These are phyloP conservation scores for Priceomyces carsonii DNA, from an alignment of 805 yeast genomes.

Conservation along the genomic window DNA sequence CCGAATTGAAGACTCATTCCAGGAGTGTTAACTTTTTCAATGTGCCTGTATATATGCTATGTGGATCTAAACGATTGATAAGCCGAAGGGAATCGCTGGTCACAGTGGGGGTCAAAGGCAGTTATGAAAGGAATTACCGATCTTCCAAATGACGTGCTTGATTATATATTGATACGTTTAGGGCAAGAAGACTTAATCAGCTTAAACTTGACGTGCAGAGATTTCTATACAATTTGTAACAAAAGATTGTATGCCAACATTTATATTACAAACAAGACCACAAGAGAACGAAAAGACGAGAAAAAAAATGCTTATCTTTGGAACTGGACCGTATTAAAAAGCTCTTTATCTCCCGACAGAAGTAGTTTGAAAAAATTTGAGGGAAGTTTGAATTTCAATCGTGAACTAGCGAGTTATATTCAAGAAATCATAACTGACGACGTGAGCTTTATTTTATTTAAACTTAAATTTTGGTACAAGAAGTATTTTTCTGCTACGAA, in stretches of 20 bases:
- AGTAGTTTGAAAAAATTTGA: constrained; percentile 10
- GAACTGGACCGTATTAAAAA: constrained; percentile 9
- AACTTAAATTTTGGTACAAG: constrained; percentile 12
- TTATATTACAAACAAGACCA: constrained; percentile 9
- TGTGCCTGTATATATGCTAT: too few species aligned
- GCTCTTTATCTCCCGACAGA: neutral
- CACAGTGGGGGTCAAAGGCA: neutral
- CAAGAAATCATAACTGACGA: constrained; percentile 11
- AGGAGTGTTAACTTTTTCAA: too few species aligned
- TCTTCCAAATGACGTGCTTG: constrained; percentile 9
- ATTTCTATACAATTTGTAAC: constrained; percentile 4
- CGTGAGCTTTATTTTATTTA: constrained; percentile 12
- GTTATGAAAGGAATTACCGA: constrained; percentile 6
- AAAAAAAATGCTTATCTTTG: neutral
- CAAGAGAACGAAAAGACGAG: neutral
- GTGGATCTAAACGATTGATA: too few species aligned
- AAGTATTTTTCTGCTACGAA: constrained; percentile 4
- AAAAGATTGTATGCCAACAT: constrained; percentile 8
- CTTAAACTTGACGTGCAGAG: constrained; percentile 9
- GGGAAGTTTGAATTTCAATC: constrained; percentile 5
- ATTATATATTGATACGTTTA: constrained; percentile 1
- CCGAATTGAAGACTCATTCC: too few species aligned
- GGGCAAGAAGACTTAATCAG: constrained; percentile 6
- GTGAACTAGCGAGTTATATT: constrained; percentile 2
- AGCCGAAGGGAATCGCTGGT: too few species aligned